Evolutionary conservation across 441 rosid genomes (phyloP).

Genomic region (Pelargonium citronellum): DNA sequence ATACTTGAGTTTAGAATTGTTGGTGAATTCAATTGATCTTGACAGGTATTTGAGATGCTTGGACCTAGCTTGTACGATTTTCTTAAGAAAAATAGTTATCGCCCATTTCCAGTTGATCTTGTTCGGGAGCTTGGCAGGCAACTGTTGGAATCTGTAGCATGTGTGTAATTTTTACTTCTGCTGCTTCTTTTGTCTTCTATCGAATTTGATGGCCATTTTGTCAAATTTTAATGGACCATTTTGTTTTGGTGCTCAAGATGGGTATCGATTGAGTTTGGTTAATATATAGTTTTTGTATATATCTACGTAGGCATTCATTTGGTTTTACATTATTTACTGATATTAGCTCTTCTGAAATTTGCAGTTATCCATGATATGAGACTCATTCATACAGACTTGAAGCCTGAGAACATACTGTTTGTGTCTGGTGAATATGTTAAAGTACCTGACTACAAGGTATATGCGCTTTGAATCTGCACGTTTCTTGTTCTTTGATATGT

Average conservation of each 20-base stretch:
- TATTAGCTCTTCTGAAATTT: constrained; percentile 16
- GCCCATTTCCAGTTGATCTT: constrained; percentile 94
- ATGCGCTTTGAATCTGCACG: constrained; percentile 9
- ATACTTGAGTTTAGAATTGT: constrained; percentile 57
- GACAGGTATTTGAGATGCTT: constrained; percentile 98
- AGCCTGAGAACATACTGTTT: constrained; percentile 89
- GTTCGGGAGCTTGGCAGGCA: constrained; percentile 97
- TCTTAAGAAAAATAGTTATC: constrained; percentile 91
- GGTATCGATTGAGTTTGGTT: no score
- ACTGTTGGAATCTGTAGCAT: constrained; percentile 97
- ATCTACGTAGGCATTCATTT: constrained; percentile 28
- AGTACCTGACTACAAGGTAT: constrained; percentile 83
- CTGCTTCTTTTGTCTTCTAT: constrained; percentile 19
- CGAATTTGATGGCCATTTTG: neutral
- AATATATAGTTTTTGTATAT: no score
- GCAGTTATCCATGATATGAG: constrained; percentile 88
- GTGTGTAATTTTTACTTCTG: constrained; percentile 55
- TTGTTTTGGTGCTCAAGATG: no score
- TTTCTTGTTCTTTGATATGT: neutral
- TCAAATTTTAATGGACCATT: neutral
- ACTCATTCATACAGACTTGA: constrained; percentile 84
- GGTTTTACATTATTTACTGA: constrained; percentile 47
- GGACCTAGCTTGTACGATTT: constrained; percentile 98
- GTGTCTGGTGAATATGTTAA: constrained; percentile 73
- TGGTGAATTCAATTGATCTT: constrained; percentile 69